These are phyloP conservation scores for Pilaira anomala DNA, from an alignment of 192 early-diverging fungal genomes.

Conservation along the genomic window DNA sequence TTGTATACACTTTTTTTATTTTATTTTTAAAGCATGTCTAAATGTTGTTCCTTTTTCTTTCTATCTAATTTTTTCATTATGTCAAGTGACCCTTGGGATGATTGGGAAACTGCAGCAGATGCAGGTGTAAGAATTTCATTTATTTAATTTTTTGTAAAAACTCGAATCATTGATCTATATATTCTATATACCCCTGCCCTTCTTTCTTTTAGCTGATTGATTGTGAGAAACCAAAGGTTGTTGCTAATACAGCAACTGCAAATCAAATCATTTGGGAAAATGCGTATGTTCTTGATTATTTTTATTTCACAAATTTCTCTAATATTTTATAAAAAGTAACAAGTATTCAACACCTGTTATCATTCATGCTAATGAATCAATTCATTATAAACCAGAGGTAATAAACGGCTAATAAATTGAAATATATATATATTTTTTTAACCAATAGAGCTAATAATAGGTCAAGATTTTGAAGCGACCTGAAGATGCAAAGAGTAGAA, in stretches of 20 bases:
- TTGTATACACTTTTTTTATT: too few species aligned
- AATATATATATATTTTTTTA: neutral
- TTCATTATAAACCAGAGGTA: slow-evolving; percentile 9
- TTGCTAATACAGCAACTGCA: neutral
- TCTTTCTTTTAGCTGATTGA: slow-evolving; percentile 11
- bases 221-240: slow-evolving; percentile 19
- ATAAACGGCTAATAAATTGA: neutral
- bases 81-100: slow-evolving; percentile 24
- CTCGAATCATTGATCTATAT: too few species aligned
- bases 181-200: neutral
- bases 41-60: neutral
- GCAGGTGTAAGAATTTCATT: slow-evolving; percentile 10
- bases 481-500: neutral
- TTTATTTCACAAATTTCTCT: neutral
- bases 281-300: neutral
- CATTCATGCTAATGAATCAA: neutral
- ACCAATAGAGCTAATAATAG: too few species aligned
- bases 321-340: neutral
- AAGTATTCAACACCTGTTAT: neutral
- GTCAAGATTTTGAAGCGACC: slow-evolving; percentile 25
- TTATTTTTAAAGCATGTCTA: neutral
- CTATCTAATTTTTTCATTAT: neutral
- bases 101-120: slow-evolving; percentile 30
- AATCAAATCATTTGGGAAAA: slow-evolving; percentile 7
- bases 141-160: neutral